Base-by-base conservation (phyloP, 441 rosid species). In the Aquilaria agallochum region DNA sequence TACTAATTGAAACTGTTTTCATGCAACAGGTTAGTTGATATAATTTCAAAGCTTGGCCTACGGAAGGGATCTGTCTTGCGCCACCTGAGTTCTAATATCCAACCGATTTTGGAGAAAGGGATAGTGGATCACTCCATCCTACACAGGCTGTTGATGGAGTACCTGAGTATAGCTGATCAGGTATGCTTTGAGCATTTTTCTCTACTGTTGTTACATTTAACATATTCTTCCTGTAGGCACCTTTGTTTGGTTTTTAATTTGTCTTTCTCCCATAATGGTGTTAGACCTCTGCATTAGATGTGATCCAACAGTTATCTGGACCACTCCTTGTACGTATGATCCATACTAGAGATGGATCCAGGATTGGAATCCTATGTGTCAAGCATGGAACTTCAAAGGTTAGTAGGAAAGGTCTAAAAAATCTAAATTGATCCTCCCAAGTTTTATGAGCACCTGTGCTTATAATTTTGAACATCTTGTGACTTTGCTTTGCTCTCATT, bases 351-450 rank as follows among this genome's bases (percentile, higher is more conserved):
- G 97, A 92, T 67, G 99, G 99, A 66, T 83, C 93, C 60, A 83
- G 83, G 83, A 72, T 92, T 73, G 99, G 93, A 50, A 77, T 86
- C 66, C 83, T 92, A 46, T 86, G 93, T 65, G 67, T 95, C 66
- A 95, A 90, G 80, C 88, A 92, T 78, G 99, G 99, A 68, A 86
- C 84, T 72, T 92, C 99, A 44, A 90, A 89, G 98, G 99, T 94
- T 67, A 64, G 74, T 64, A 70, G 61, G 42, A 47, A 14, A 48
- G 14, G n/a, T 58, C 3, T 34, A 8, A 54, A 36, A 27, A 9
- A 53, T 2, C 1, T 20, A 36, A 36, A 20, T 20, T 20, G 27
- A 20, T 20, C 27, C 1, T 20, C 7, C 5, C 7, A 8, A 36
- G 42, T 5, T 36, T 36, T 8, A 1, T 36, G 7, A 36, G 5